These are phyloP conservation scores for Diplodia seriata DNA, from an alignment of 2,329 filamentous ascomycete genomes.

Conservation along the genomic window DNA sequence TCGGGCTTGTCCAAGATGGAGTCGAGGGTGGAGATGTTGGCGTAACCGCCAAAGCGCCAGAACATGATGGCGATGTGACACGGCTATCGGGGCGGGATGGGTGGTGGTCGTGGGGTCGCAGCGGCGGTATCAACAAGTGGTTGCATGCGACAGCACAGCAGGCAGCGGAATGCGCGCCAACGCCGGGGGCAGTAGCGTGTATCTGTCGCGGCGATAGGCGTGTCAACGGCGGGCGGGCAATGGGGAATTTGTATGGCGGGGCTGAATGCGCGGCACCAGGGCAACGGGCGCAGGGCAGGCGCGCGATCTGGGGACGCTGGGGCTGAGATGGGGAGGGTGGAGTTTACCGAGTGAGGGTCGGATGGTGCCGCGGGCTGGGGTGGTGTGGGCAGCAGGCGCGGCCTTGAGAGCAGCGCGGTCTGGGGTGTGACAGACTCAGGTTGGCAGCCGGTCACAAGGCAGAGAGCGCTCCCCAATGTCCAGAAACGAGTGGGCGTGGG, in stretches of 20 bases:
- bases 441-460: conserved; percentile 32
- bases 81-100: conserved; percentile 17
- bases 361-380: not conserved
- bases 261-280: conserved; percentile 16
- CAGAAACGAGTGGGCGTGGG: conserved; percentile 9
- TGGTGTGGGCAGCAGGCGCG: conserved; percentile 15
- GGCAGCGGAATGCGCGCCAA: not conserved
- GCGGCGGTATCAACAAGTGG: conserved; percentile 5
- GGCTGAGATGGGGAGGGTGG: conserved; percentile 6
- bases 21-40: conserved; percentile 95
- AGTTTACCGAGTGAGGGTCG: conserved; percentile 1
- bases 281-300: not conserved
- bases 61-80: conserved; percentile 75
- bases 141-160: conserved; percentile 28
- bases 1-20: conserved; percentile 94
- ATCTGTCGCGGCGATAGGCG: not conserved
- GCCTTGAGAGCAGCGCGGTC: conserved; percentile 21
- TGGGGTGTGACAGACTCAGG: conserved; percentile 29
- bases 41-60: conserved; percentile 99
- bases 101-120: conserved; percentile 5
- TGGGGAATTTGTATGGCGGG: conserved; percentile 20
- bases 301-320: not conserved
- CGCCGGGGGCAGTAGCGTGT: not conserved
- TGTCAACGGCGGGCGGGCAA: not conserved
- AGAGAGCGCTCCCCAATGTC: conserved; percentile 30